Evolutionary conservation across 1,284 basidiomycete species (phyloP).

Genomic region (Apiotrichum mycotoxinovorans): DNA sequence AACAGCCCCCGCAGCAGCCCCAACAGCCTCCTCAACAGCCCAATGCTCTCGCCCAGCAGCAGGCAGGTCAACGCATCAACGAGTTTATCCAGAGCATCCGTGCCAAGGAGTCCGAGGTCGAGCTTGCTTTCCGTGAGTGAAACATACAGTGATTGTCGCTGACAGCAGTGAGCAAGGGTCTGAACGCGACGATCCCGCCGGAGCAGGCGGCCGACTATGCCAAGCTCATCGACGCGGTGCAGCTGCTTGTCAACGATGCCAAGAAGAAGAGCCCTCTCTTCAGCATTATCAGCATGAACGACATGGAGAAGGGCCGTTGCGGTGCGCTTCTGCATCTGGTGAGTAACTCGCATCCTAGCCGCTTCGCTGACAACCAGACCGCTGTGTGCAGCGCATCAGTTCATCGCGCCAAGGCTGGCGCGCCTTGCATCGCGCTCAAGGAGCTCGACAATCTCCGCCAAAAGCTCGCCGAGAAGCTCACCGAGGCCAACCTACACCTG

Average conservation of each 20-base stretch:
- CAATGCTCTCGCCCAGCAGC: background rate
- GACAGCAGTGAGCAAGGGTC: constrained; percentile 15
- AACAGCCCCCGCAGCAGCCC: constrained; percentile 1
- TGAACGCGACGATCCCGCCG: constrained; percentile 13
- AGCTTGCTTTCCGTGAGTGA: constrained; percentile 14
- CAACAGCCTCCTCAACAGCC: constrained; percentile 14
- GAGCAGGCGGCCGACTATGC: constrained; percentile 17
- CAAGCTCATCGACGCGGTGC: constrained; percentile 9
- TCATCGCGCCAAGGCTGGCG: constrained; percentile 13
- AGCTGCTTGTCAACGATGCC: constrained; percentile 11
- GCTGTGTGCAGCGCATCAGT: constrained; percentile 2
- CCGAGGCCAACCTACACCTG: constrained; percentile 12
- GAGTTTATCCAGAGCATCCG: constrained; percentile 17
- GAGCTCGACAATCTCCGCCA: constrained; percentile 16
- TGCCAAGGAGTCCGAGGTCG: constrained; percentile 16
- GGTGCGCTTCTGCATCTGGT: constrained; percentile 15
- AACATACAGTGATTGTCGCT: background rate
- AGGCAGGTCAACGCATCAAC: background rate
- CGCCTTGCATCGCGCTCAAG: constrained; percentile 17
- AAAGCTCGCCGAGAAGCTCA: constrained; percentile 8
- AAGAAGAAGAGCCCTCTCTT: constrained; percentile 19
- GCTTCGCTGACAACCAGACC: background rate
- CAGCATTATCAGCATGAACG: constrained; percentile 14
- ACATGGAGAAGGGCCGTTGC: constrained; percentile 13
- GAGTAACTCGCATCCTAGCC: background rate